Evolutionary conservation across 2,329 filamentous ascomycete genomes (phyloP).

Genomic region (Pseudocercospora fijiensis): DNA sequence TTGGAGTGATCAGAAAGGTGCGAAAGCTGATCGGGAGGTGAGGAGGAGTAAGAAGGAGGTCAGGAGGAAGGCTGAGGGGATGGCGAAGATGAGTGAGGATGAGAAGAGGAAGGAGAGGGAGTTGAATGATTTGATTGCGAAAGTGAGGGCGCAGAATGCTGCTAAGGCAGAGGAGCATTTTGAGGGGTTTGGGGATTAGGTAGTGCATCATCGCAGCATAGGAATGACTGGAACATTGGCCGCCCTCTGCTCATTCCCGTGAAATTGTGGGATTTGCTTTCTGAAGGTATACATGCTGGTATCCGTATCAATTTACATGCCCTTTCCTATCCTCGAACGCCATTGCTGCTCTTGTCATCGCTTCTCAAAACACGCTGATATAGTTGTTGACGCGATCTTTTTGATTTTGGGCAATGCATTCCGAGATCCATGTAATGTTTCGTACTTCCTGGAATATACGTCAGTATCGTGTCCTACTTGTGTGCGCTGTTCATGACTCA

Average conservation of each 20-base stretch:
- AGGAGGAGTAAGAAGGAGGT: conserved; percentile 39
- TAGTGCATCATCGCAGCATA: background rate
- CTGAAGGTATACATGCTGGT: conserved; percentile 12
- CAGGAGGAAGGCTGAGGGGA: conserved; percentile 35
- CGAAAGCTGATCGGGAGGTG: conserved; percentile 36
- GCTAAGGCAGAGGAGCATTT: conserved; percentile 26
- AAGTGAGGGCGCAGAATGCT: conserved; percentile 34
- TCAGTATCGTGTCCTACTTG: conserved; percentile 29
- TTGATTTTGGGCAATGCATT: conserved; percentile 99
- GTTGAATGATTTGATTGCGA: conserved; percentile 37
- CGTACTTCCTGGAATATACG: conserved; percentile 75
- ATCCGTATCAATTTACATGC: conserved; percentile 3
- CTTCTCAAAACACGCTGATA: conserved; percentile 82
- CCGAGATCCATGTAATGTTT: conserved; percentile 99
- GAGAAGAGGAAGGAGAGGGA: conserved; percentile 36
- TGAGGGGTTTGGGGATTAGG: conserved; percentile 24
- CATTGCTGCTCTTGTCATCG: background rate
- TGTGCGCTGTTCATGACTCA: conserved; percentile 48
- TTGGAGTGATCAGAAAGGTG: conserved; percentile 42
- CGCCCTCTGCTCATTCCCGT: background rate
- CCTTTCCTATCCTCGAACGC: background rate
- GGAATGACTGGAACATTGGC: background rate
- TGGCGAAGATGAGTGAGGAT: conserved; percentile 33
- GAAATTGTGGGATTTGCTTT: background rate
- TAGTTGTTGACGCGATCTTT: conserved; percentile 99